phyloP scores from a whole-genome alignment of 2,329 filamentous ascomycete genomes.

The Leptographium galeiforme region DNA sequence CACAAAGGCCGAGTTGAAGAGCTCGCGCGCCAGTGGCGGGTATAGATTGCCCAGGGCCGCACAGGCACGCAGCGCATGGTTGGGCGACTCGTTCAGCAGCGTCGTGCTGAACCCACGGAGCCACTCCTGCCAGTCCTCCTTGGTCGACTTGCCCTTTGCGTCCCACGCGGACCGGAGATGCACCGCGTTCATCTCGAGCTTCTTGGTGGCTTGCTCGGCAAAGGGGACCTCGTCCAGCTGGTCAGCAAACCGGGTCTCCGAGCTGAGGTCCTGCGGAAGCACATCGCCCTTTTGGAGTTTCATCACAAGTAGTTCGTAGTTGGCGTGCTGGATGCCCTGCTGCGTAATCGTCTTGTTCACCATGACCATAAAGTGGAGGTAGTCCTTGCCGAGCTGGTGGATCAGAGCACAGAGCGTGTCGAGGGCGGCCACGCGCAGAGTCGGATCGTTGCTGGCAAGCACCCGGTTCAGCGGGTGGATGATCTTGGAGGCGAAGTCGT shows the following conservation, averaged over 20 bases:
- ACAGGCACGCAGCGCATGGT: constrained; percentile 86
- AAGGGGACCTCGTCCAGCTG: constrained; percentile 68
- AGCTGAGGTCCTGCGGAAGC: constrained; percentile 86
- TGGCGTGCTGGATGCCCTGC: constrained; percentile 74
- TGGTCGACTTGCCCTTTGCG: constrained; percentile 88
- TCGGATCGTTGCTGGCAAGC: constrained; percentile 57
- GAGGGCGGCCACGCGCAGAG: constrained; percentile 67
- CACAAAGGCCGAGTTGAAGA: constrained; percentile 98
- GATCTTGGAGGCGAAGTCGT: constrained; percentile 91
- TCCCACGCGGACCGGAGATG: constrained; percentile 97
- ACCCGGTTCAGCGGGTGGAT: constrained; percentile 85
- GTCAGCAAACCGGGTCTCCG: constrained; percentile 66
- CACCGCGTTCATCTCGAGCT: constrained; percentile 92
- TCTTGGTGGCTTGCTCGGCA: constrained; percentile 78
- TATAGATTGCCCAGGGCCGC: constrained; percentile 85
- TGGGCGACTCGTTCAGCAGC: constrained; percentile 85
- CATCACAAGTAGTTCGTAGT: constrained; percentile 82
- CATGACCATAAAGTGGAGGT: constrained; percentile 83
- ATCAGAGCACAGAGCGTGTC: constrained; percentile 93
- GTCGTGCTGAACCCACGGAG: constrained; percentile 93
- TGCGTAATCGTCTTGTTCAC: constrained; percentile 75
- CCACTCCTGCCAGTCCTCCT: constrained; percentile 99
- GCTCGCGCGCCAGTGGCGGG: constrained; percentile 74
- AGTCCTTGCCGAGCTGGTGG: constrained; percentile 90
- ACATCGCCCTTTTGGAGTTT: constrained; percentile 92